Percentiles rank a stretch among this genome's conserved stretches.
These are phyloP conservation scores for Annulohypoxylon nitens DNA, from an alignment of 495 filamentous ascomycete species.

Conservation along the genomic window DNA sequence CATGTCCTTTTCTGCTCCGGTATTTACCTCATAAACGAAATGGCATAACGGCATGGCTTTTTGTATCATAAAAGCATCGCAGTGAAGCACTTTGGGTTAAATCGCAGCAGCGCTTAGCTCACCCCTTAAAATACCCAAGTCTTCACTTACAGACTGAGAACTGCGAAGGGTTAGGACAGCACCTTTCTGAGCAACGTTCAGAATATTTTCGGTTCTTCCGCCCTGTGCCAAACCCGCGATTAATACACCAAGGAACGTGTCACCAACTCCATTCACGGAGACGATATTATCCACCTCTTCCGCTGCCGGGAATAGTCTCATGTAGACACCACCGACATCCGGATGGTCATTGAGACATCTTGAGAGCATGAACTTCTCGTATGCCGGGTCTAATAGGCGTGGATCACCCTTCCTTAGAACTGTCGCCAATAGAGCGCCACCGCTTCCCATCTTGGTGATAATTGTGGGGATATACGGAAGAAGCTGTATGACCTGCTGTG, in stretches of 20 bases:
- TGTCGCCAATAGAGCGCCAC: constrained; percentile 83
- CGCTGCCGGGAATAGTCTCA: constrained; percentile 79
- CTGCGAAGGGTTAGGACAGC: constrained; percentile 81
- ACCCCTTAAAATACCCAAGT: constrained; percentile 54
- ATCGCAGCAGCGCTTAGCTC: constrained; percentile 50
- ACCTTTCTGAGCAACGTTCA: constrained; percentile 77
- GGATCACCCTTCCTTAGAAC: constrained; percentile 74
- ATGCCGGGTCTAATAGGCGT: constrained; percentile 69
- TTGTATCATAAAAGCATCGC: neutral
- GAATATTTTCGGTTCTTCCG: constrained; percentile 60
- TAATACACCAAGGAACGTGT: constrained; percentile 88
- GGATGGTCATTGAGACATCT: constrained; percentile 64
- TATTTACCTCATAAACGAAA: neutral
- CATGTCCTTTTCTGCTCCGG: neutral
- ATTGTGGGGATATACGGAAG: constrained; percentile 86
- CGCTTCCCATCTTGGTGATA: constrained; percentile 82
- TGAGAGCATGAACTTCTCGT: constrained; percentile 76
- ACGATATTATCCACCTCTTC: constrained; percentile 78
- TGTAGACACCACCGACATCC: constrained; percentile 83
- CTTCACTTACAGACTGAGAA: constrained; percentile 74
- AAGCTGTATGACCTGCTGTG: constrained; percentile 86
- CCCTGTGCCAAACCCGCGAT: constrained; percentile 73
- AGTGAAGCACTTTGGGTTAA: neutral
- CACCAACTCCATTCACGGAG: constrained; percentile 94
- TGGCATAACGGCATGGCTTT: neutral